Percentiles rank a stretch among this genome's conserved stretches.
These are phyloP conservation scores for Aspergillus cristatus DNA, from an alignment of 495 filamentous ascomycete species.

Conservation along the genomic window DNA sequence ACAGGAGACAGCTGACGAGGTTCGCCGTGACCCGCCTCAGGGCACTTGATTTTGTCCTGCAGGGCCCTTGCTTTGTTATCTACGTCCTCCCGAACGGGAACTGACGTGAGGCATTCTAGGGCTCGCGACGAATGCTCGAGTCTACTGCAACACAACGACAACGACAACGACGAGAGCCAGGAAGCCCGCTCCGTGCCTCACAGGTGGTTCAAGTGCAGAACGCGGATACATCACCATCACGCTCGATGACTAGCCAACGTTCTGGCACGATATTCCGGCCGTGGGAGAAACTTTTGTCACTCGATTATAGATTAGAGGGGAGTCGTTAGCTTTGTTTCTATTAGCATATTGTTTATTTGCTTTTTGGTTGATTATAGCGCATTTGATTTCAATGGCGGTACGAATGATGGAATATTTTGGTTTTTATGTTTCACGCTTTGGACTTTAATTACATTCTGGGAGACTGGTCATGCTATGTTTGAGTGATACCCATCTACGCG, in stretches of 20 bases:
- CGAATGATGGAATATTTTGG: not conserved
- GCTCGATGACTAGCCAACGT: constrained; percentile 12
- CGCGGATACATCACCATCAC: too few species aligned
- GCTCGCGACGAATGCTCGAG: constrained; percentile 4
- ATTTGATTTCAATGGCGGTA: too few species aligned
- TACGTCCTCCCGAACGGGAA: not conserved
- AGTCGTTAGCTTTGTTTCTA: constrained; percentile 9
- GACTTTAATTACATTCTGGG: constrained; percentile 2
- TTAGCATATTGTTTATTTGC: not conserved
- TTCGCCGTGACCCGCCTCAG: constrained; percentile 39
- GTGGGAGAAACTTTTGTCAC: constrained; percentile 45
- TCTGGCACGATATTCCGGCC: constrained; percentile 15
- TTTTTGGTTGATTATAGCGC: too few species aligned
- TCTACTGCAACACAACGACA: too few species aligned
- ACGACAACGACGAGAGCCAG: too few species aligned
- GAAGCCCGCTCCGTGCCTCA: too few species aligned
- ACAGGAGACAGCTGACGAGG: constrained; percentile 39
- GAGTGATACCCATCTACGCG: constrained; percentile 24
- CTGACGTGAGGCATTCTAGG: constrained; percentile 16
- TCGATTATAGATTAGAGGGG: constrained; percentile 40
- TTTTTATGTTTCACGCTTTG: not conserved
- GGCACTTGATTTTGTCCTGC: constrained; percentile 30
- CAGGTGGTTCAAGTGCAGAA: too few species aligned
- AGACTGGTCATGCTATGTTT: constrained; percentile 2
- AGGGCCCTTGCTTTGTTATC: constrained; percentile 1